Evolutionary conservation across 1,139 yeast genomes (phyloP).

Genomic region (Taphrina deformans): DNA sequence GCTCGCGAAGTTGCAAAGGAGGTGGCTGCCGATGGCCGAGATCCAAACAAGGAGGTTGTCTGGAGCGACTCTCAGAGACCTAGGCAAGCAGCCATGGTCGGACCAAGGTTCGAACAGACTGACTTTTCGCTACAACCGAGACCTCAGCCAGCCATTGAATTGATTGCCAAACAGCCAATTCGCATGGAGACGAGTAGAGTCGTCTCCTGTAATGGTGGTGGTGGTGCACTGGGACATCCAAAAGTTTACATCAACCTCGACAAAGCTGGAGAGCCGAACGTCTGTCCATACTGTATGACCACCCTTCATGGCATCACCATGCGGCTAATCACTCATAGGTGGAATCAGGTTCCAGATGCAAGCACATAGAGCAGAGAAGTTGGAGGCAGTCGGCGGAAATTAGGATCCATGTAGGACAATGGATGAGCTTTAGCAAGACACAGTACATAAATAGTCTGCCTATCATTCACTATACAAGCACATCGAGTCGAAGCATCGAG

Average conservation of each 20-base stretch:
- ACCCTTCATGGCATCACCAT: neutral
- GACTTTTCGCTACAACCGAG: conserved; percentile 65
- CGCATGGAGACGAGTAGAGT: conserved; percentile 60
- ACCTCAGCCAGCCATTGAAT: conserved; percentile 81
- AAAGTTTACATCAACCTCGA: conserved; percentile 79
- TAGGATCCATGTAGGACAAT: neutral
- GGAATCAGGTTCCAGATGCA: conserved; percentile 33
- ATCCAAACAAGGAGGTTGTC: conserved; percentile 68
- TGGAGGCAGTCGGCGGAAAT: conserved; percentile 28
- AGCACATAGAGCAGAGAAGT: conserved; percentile 26
- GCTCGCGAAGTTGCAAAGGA: conserved; percentile 34
- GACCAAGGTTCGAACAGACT: conserved; percentile 72
- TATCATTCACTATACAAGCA: neutral
- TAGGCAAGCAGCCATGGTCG: conserved; percentile 59
- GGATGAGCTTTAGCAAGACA: no score
- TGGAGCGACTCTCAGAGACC: conserved; percentile 74
- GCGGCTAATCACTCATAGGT: conserved; percentile 6
- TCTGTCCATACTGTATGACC: conserved; percentile 68
- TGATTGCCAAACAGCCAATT: conserved; percentile 73
- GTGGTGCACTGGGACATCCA: conserved; percentile 80
- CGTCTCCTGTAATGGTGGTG: conserved; percentile 86
- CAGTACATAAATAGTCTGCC: no score
- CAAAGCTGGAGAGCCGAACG: conserved; percentile 60
- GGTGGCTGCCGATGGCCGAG: conserved; percentile 51
- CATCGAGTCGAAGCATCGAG: neutral